Evolutionary conservation across 1,284 basidiomycete species (phyloP).

Genomic region (Takashimella tepidaria): DNA sequence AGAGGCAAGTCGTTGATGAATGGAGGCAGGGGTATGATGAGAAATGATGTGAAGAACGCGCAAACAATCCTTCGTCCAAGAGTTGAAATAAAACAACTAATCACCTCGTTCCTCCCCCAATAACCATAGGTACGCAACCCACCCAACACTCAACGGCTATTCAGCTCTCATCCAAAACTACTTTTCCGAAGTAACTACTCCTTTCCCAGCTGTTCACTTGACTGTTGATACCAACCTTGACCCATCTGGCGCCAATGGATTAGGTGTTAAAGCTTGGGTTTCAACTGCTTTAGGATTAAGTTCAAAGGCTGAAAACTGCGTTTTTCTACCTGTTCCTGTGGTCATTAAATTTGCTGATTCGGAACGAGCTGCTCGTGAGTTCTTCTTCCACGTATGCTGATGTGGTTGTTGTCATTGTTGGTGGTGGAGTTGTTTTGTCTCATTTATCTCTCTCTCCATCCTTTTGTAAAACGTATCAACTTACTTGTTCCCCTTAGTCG

Average conservation of each 20-base stretch:
- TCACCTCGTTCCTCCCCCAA: no score
- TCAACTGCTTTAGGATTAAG: constrained; percentile 62
- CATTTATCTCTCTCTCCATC: constrained; percentile 6
- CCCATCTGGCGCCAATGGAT: constrained; percentile 59
- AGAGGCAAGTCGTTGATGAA: no score
- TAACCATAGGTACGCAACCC: constrained; percentile 83
- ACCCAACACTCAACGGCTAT: constrained; percentile 86
- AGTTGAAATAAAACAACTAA: no score
- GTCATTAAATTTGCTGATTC: constrained; percentile 73
- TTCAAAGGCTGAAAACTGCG: constrained; percentile 85
- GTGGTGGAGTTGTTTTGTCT: not conserved
- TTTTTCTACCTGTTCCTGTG: constrained; percentile 82
- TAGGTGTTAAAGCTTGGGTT: constrained; percentile 82
- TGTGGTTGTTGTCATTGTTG: not conserved
- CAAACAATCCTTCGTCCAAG: no score
- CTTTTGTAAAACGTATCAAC: constrained; percentile 5
- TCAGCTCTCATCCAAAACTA: constrained; percentile 98
- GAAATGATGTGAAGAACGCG: no score
- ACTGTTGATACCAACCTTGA: constrained; percentile 73
- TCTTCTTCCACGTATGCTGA: not conserved
- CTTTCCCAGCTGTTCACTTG: constrained; percentile 86
- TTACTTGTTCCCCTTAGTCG: constrained; percentile 54
- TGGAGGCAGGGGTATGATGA: no score
- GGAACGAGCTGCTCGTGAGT: constrained; percentile 78
- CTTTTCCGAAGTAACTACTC: constrained; percentile 85